phyloP scores from a whole-genome alignment of 176 grass and related monocot genomes.

The Canna indica region DNA sequence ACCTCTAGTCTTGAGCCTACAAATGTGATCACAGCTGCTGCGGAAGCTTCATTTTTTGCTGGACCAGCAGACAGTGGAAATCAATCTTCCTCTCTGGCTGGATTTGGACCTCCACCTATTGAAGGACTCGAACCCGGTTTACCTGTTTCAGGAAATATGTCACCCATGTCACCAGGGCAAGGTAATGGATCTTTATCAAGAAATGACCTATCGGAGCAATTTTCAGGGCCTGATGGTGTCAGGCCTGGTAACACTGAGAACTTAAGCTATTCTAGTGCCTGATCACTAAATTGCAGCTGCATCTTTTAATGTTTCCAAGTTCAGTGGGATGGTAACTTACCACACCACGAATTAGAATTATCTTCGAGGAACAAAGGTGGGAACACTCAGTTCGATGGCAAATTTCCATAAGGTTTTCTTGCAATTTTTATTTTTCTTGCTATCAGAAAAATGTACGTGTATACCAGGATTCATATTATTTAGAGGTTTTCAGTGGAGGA shows the following conservation, averaged over 20 bases:
- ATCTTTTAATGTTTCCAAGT: too few relatives aligned
- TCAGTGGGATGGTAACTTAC: too few relatives aligned
- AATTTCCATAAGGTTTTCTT: background rate
- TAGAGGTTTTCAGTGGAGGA: background rate
- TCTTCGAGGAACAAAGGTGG: background rate
- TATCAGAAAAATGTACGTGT: slow-evolving; percentile 1
- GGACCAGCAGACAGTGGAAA: background rate
- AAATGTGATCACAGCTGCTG: too few relatives aligned
- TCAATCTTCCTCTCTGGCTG: background rate
- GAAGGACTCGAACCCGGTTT: background rate
- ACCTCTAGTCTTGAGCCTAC: background rate
- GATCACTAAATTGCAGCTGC: too few relatives aligned
- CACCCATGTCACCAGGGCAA: slow-evolving; percentile 5
- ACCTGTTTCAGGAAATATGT: slow-evolving; percentile 3
- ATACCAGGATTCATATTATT: slow-evolving; percentile 6
- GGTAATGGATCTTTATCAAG: slow-evolving; percentile 1
- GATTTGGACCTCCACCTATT: background rate
- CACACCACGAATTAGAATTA: background rate
- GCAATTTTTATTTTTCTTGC: slow-evolving; percentile 1
- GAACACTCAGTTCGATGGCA: background rate
- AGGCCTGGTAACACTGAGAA: background rate
- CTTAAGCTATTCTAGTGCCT: background rate
- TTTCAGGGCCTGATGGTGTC: background rate
- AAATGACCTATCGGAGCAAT: background rate
- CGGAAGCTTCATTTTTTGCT: background rate